phyloP scores from a whole-genome alignment of 164 flowering plant genomes.

The Vitis cinerea region DNA sequence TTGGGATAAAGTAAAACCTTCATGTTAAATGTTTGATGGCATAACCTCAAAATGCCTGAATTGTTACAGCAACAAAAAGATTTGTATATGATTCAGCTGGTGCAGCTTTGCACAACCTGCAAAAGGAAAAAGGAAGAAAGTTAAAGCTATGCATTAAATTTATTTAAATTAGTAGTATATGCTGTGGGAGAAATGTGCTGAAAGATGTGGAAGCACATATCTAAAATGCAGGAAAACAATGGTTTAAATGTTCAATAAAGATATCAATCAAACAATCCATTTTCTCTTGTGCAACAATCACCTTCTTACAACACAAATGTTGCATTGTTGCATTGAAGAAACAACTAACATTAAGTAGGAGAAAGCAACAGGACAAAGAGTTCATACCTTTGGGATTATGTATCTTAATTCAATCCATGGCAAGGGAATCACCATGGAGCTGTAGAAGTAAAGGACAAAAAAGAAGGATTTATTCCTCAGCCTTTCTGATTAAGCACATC shows the following conservation, averaged over 20 bases:
- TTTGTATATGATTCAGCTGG: not conserved
- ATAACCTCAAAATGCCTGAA: not conserved
- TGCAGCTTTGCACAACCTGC: not conserved
- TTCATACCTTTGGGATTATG: slow-evolving; percentile 2
- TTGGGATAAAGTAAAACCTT: too few relatives aligned
- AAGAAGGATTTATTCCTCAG: slow-evolving; percentile 12
- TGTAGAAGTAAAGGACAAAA: not conserved
- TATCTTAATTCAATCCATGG: not conserved
- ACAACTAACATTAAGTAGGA: too few relatives aligned
- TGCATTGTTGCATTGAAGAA: too few relatives aligned
- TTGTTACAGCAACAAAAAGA: not conserved
- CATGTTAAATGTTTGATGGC: too few relatives aligned
- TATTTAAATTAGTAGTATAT: not conserved
- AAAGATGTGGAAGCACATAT: not conserved
- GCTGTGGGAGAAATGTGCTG: not conserved
- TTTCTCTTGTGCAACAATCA: too few relatives aligned
- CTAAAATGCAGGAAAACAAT: not conserved
- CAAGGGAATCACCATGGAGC: not conserved
- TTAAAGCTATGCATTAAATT: not conserved
- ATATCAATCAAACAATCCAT: too few relatives aligned
- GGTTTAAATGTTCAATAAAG: too few relatives aligned
- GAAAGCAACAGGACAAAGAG: too few relatives aligned
- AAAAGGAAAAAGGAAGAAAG: not conserved
- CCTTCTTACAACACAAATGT: too few relatives aligned
- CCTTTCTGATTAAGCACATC: slow-evolving; percentile 40